These are phyloP conservation scores for Solanum rostratum DNA, from an alignment of 257 asterid species.

Conservation along the genomic window DNA sequence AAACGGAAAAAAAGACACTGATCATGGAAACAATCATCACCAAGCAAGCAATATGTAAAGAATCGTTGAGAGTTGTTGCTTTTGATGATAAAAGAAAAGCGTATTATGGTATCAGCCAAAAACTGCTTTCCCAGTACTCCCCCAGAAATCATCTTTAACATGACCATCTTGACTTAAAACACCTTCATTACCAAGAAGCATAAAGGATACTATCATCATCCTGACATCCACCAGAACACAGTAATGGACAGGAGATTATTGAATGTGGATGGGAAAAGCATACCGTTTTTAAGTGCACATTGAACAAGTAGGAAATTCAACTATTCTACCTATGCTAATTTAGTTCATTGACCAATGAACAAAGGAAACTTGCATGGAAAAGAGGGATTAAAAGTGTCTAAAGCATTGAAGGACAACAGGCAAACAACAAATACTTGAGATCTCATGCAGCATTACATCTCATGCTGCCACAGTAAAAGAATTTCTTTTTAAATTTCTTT, in stretches of 20 bases:
- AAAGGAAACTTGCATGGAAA: not conserved
- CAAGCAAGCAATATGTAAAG: not conserved
- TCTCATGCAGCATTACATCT: not conserved
- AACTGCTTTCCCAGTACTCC: not conserved
- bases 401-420: not conserved
- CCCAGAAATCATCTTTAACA: not conserved
- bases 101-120: not conserved
- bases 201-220: not conserved
- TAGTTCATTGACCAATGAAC: not conserved
- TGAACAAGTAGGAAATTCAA: not conserved
- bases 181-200: not conserved
- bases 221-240: not conserved
- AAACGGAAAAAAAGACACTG: not conserved
- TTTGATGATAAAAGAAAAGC: not conserved
- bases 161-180: not conserved
- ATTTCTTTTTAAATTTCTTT: not conserved
- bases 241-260: not conserved
- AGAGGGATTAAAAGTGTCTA: not conserved
- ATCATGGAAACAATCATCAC: not conserved
- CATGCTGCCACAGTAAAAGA: not conserved
- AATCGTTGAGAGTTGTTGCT: not conserved
- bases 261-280: not conserved
- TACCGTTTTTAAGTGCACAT: not conserved
- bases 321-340: not conserved
- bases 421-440: not conserved